These are phyloP conservation scores for Cordyceps farinosa DNA, from an alignment of 2,329 filamentous ascomycete species.

Conservation along the genomic window DNA sequence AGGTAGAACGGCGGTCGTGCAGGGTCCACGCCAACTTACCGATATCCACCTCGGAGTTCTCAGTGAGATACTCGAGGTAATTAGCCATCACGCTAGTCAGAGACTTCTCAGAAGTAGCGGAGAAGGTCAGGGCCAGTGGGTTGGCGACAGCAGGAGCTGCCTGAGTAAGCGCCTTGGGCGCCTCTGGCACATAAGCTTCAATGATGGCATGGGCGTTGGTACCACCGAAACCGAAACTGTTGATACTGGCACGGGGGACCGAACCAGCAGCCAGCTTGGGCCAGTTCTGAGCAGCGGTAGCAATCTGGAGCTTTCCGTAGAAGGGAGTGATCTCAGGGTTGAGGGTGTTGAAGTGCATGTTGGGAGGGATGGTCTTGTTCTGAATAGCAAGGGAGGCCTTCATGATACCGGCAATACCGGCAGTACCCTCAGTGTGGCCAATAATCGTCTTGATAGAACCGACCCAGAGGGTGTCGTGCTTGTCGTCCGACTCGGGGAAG, in stretches of 20 bases:
- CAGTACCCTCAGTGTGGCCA: conserved; percentile 46
- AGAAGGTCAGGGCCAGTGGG: conserved; percentile 16
- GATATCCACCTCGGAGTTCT: conserved; percentile 16
- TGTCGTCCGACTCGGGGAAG: conserved; percentile 23
- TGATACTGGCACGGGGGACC: conserved; percentile 33
- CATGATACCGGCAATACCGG: conserved; percentile 45
- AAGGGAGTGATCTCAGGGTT: conserved; percentile 39
- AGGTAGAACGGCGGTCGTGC: conserved; percentile 19
- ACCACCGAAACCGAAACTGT: conserved; percentile 42
- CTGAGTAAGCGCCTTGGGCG: conserved; percentile 30
- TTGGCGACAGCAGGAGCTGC: conserved; percentile 8
- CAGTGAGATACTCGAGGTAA: conserved; percentile 16
- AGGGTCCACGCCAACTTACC: conserved; percentile 23
- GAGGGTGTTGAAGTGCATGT: conserved; percentile 44
- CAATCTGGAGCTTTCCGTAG: conserved; percentile 22
- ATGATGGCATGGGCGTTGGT: conserved; percentile 38
- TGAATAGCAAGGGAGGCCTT: conserved; percentile 46
- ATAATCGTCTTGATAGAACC: conserved; percentile 47
- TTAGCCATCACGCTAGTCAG: conserved; percentile 13
- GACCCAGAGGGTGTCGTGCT: conserved; percentile 28
- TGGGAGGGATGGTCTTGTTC: conserved; percentile 43
- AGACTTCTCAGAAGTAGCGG: conserved; percentile 17
- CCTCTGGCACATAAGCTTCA: conserved; percentile 29
- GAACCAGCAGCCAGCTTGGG: conserved; percentile 12
- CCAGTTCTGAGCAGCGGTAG: conserved; percentile 17